Base-by-base conservation (phyloP, 306 rosid species). In the Quillaja saponaria region DNA sequence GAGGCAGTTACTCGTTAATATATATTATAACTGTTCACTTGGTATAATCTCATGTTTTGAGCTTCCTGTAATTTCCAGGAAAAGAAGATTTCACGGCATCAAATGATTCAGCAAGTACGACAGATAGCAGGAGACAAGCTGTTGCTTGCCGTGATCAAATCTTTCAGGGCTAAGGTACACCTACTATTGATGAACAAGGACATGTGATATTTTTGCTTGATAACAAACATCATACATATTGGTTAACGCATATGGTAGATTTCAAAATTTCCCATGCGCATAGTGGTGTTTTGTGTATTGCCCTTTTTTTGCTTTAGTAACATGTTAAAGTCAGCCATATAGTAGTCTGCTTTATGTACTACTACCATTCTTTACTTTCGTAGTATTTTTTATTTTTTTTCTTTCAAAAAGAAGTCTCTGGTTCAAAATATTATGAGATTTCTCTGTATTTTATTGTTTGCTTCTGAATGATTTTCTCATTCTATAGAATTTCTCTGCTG, bases 101-200 rank as follows among this genome's bases (percentile, higher is more conserved):
- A 86, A 55, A 40, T 92, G 55, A 68, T 85, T 34, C 81, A 68
- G 46, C 78, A 76, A 50, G 79, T 92, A 46, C 83, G 95, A 71
- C 56, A 17, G 64, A 70, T 85, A 49, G 95, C 86, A 1, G 95
- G 99, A 25, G 99, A 92, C 76, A 57, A 80, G 51, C 40, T 89
- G 66, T 63, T 92, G 83, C 49, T 58, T 68, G 14, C 76, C 13
- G 78, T 78, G 18, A 83, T 89, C 66, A 89, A 80, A 74, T 50
- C 87, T 49, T 94, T 76, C 75, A 80, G 85, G 58, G 63, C 71
- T 16, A 77, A 73, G 87, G 96, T 81, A 67, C 64, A 41, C 28
- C 34, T n/a, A 20, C 39, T 44, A 4, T 45, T 54, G 64, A 14
- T 50, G 20, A 55, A 55, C 18, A 10, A 35, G 28, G 41, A 34